Base-by-base conservation (phyloP, 306 rosid genomes). In the Begonia masoniana region DNA sequence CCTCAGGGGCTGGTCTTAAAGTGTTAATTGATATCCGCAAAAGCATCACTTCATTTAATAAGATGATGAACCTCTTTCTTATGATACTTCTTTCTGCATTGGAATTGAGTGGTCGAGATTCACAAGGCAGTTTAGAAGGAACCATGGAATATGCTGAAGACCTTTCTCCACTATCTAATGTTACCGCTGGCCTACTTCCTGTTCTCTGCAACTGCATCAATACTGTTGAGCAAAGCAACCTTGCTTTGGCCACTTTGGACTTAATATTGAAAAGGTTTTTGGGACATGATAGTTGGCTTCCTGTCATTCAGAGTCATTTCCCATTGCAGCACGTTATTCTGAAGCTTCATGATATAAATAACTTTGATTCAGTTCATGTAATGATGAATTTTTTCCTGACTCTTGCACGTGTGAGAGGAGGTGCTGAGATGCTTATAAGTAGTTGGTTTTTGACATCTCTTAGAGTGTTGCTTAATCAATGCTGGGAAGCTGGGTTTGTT, bases 381-480 rank as follows among this genome's bases (percentile, higher is more conserved):
- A 63, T 81, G 55, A 51, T 91, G 85, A 85, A 81, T 70, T 91
- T 85, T 78, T 73, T 91, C 67, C 65, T 91, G 76, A 82, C 97
- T 60, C 73, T 91, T 52, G 85, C 94, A 50, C 91, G 70, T 59
- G 82, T 87, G 45, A 81, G 75, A 64, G 96, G 75, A 71, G 96
- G 96, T 65, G 94, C 97, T 54, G 94, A 81, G 63, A 73, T 91
- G 88, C 97, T 91, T 62, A 69, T 77, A 59, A 51, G 58, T 67
- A 63, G 74, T 60, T 94, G 96, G 41, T 76, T 91, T 77, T 68
- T 82, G 58, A 78, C 88, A 7, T 77, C 87, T 60, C 71, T 91
- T 58, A 79, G 82, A 71, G 64, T 75, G 55, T 64, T 91, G 60
- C 81, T 83, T 56, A 35, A 82, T 59, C 82, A 76, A 50, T 70